Evolutionary conservation across 768 basidiomycete genomes (phyloP).

Genomic region (Lactarius trivialis): DNA sequence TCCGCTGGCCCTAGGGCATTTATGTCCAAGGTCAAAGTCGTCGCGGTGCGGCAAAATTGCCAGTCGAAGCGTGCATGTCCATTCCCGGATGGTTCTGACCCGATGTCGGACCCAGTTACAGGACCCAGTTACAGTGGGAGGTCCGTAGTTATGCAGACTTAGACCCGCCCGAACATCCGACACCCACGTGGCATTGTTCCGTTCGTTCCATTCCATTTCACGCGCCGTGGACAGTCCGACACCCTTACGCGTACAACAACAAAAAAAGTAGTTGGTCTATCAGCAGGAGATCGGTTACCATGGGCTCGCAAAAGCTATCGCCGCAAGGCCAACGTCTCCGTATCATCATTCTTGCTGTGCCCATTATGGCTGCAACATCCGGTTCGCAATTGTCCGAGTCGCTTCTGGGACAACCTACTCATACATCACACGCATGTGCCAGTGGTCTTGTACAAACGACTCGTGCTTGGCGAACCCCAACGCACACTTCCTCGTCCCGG

Average conservation of each 20-base stretch:
- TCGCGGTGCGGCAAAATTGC: no score
- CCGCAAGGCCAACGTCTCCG: conserved; percentile 41
- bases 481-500: conserved; percentile 32
- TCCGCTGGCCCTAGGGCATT: no score
- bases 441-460: conserved; percentile 65
- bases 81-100: no score
- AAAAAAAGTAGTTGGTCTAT: background rate
- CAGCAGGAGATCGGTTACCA: background rate
- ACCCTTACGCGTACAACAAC: background rate
- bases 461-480: conserved; percentile 47
- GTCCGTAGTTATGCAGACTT: no score
- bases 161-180: no score
- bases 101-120: no score
- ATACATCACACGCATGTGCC: conserved; percentile 7
- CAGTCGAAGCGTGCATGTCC: no score
- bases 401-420: conserved; percentile 8
- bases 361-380: conserved; percentile 58
- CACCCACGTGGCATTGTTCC: conserved; percentile 5
- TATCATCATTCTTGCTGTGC: conserved; percentile 55
- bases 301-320: conserved; percentile 31
- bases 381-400: conserved; percentile 36
- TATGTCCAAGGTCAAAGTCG: no score
- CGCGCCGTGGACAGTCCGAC: background rate
- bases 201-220: background rate
- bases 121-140: no score